Conservation (phyloP, 2,329 filamentous ascomycete genomes). For the Cercospora janseana region DNA sequence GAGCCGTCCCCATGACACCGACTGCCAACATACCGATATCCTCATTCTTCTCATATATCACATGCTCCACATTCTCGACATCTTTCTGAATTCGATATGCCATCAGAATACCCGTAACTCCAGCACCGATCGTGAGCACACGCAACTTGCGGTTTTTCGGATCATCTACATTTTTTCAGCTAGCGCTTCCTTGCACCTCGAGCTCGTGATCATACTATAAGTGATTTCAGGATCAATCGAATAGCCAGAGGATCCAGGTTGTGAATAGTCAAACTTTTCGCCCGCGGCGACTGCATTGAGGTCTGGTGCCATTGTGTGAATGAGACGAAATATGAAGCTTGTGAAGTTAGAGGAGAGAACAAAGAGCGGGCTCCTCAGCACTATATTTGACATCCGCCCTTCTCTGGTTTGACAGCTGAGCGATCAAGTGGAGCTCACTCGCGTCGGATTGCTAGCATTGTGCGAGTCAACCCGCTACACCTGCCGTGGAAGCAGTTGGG, state of each 20-base stretch:
- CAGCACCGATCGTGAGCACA: constrained; percentile 51
- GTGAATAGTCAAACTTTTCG: constrained; percentile 45
- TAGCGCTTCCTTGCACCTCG: not conserved
- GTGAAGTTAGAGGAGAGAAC: not conserved
- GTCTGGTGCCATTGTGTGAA: constrained; percentile 43
- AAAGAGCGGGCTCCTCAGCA: not conserved
- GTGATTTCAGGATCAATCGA: constrained; percentile 41
- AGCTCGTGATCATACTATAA: constrained; percentile 6
- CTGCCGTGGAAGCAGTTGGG: constrained; percentile 2
- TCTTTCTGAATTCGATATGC: constrained; percentile 51
- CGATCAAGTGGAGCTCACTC: constrained; percentile 3
- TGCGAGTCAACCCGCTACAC: not conserved
- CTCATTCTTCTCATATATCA: constrained; percentile 51
- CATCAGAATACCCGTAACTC: constrained; percentile 49
- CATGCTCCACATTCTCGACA: constrained; percentile 47
- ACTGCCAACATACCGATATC: no score
- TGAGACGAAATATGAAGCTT: not conserved
- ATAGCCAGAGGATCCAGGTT: constrained; percentile 45
- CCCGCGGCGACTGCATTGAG: constrained; percentile 40
- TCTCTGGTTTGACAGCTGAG: not conserved
- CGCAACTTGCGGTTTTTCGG: constrained; percentile 46
- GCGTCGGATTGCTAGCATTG: constrained; percentile 7
- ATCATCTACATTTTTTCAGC: constrained; percentile 30
- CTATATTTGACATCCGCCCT: not conserved
- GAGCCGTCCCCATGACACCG: no score